A percentile compares a stretch with the other conserved stretches of the same genome.
phyloP scores from a whole-genome alignment of 345 rosid species.

The Chamaenerion angustifolium region DNA sequence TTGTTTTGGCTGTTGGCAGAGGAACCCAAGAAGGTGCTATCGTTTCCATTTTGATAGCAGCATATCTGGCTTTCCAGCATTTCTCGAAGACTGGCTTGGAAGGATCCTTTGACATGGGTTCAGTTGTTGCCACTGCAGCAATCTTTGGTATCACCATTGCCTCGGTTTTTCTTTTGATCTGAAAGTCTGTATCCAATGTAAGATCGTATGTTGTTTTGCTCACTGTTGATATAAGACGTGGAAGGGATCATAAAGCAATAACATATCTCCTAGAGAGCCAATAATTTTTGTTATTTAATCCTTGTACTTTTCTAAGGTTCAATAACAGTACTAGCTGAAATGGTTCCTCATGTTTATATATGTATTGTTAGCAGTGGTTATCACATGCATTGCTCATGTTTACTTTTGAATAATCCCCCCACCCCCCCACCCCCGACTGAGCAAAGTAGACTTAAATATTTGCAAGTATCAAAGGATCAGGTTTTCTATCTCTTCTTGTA shows the following conservation, averaged over 20 bases:
- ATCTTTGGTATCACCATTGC: constrained; percentile 31
- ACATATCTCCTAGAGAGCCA: neutral
- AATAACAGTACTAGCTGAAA: too few relatives aligned
- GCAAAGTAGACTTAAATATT: too few relatives aligned
- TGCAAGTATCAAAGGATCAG: too few relatives aligned
- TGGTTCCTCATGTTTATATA: too few relatives aligned
- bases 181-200: constrained; percentile 6
- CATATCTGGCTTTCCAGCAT: constrained; percentile 80
- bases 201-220: constrained; percentile 1
- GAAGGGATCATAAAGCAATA: neutral
- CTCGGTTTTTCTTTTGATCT: constrained; percentile 36
- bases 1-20: constrained; percentile 25
- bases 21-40: constrained; percentile 61
- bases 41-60: constrained; percentile 41
- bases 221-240: neutral
- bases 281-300: neutral
- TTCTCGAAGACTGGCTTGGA: constrained; percentile 53
- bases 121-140: constrained; percentile 67
- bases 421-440: too few relatives aligned
- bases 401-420: too few relatives aligned
- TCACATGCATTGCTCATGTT: too few relatives aligned
- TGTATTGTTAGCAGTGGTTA: too few relatives aligned
- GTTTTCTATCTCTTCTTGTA: neutral
- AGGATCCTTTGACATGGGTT: constrained; percentile 62
- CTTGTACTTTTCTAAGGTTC: neutral